A percentile compares a stretch with the other conserved stretches of the same genome.
phyloP scores from a whole-genome alignment of 2,329 filamentous ascomycete genomes.

The Exophiala sp. region DNA sequence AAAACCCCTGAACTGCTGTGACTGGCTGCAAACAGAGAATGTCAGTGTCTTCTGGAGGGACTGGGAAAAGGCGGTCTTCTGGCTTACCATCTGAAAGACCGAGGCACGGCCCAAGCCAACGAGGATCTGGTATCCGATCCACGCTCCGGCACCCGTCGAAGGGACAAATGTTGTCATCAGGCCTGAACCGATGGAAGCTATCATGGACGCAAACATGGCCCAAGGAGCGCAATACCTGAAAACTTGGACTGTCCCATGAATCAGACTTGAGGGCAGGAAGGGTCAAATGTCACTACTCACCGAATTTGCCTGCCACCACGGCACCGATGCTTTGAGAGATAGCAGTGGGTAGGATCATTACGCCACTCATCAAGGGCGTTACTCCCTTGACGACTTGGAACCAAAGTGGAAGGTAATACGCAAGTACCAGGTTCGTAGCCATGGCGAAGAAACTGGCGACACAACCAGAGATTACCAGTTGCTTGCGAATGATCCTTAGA shows the following conservation, averaged over 20 bases:
- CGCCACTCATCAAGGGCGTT: constrained; percentile 26
- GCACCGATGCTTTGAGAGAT: constrained; percentile 20
- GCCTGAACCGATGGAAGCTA: constrained; percentile 29
- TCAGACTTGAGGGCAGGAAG: background rate
- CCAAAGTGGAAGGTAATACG: constrained; percentile 31
- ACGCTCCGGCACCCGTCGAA: constrained; percentile 27
- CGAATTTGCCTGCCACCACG: constrained; percentile 19
- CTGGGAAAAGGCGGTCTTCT: no score
- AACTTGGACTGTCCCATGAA: constrained; percentile 13
- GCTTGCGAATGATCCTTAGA: constrained; percentile 21
- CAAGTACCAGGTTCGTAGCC: constrained; percentile 23
- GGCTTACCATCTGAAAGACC: constrained; percentile 25
- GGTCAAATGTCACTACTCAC: constrained; percentile 2
- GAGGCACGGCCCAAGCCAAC: constrained; percentile 28
- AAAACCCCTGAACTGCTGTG: constrained; percentile 24
- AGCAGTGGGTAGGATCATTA: constrained; percentile 27
- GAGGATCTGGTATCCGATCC: constrained; percentile 33
- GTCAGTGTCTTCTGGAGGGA: background rate
- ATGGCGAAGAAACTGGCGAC: constrained; percentile 21
- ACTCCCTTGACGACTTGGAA: constrained; percentile 30
- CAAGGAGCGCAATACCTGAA: constrained; percentile 30
- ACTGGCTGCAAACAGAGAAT: constrained; percentile 8
- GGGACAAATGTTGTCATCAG: constrained; percentile 29
- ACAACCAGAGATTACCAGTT: constrained; percentile 24
- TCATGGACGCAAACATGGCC: constrained; percentile 25